Evolutionary conservation across 176 grass and related monocot genomes (phyloP), one percentile per base, ranked within the genome.

Genomic region (Triticum monococcum): DNA sequence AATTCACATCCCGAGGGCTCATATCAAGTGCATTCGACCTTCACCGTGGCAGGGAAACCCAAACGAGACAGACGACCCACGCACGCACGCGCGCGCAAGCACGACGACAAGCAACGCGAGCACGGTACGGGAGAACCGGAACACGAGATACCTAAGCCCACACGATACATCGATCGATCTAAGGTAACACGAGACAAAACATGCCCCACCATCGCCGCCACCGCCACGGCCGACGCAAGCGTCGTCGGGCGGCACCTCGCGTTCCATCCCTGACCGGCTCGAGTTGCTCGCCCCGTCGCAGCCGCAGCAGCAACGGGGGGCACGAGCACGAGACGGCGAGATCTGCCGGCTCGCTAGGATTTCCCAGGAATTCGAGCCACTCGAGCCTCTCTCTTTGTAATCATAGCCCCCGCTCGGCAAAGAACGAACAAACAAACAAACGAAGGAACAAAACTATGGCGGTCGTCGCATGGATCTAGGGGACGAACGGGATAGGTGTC

Each of bases 301-400:
- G 22, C 64, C 52, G 41, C 17, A 5, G 73, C 4, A 20, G 45
- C 8, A 20, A 22, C 75, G 41, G 30, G 23, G 72, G 66, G 9
- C 9, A 60, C 82, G n/a, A 32, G 13, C 12, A 41, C 76, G 22
- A 38, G 23, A 12, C 62, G 77, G 68, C 37, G 11, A 63, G 89
- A 91, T 87, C 81, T 32, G 18, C 52, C 62, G 77, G 22, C 32
- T 68, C 62, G 12, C 8, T 7, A 10, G 33, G 13, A 20, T 38
- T 28, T 41, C 64, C 66, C 78, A 16, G 4, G 63, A 52, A 81
- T 41, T 33, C 22, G 28, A 31, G 77, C 89, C 89, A 85, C 81
- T 88, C 85, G 82, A 77, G 85, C 89, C 89, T 81, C 85, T 87
- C 85, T 91, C 70, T 85, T 75, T 91, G 30, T 88, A 91, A 91